These are phyloP conservation scores for Talaromyces nanjingensis DNA, from an alignment of 495 filamentous ascomycete species.

Conservation along the genomic window DNA sequence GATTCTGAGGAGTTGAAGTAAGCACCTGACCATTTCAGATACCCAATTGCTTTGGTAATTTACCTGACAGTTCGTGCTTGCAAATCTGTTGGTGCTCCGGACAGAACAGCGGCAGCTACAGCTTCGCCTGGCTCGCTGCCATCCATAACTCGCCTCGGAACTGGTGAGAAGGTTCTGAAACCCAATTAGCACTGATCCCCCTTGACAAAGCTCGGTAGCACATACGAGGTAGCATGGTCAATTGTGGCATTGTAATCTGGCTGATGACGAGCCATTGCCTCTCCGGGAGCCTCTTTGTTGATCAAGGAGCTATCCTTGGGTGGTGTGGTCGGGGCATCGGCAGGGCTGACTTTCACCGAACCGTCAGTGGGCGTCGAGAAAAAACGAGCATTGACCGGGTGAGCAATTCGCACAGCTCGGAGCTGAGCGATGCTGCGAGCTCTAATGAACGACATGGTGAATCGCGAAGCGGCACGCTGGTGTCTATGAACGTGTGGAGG, in stretches of 20 bases:
- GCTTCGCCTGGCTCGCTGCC: slow-evolving; percentile 75
- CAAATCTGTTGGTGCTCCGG: slow-evolving; percentile 86
- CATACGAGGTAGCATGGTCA: slow-evolving; percentile 79
- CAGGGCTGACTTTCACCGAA: slow-evolving; percentile 32
- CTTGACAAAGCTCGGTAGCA: slow-evolving; percentile 3
- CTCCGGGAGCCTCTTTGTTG: slow-evolving; percentile 42
- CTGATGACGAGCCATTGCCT: slow-evolving; percentile 53
- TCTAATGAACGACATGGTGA: slow-evolving; percentile 41
- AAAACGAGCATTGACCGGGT: slow-evolving; percentile 31
- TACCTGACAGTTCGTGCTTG: slow-evolving; percentile 93
- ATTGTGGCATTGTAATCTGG: slow-evolving; percentile 73
- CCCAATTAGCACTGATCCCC: slow-evolving; percentile 17
- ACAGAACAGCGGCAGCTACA: slow-evolving; percentile 76
- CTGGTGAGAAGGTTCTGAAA: slow-evolving; percentile 73
- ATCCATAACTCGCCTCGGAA: slow-evolving; percentile 81
- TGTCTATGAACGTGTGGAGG: not conserved
- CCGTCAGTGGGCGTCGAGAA: slow-evolving; percentile 22
- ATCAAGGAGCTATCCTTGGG: slow-evolving; percentile 40
- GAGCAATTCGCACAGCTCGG: slow-evolving; percentile 25
- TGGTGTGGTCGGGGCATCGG: slow-evolving; percentile 33
- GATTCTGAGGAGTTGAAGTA: slow-evolving; percentile 53
- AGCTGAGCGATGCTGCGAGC: slow-evolving; percentile 32
- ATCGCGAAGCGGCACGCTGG: slow-evolving; percentile 1
- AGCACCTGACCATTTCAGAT: slow-evolving; percentile 15
- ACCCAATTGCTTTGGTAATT: slow-evolving; percentile 8